A percentile compares a stretch with the other conserved stretches of the same genome.
Evolutionary conservation across 257 asterid genomes (phyloP).

Genomic region (Jacaranda copaia): DNA sequence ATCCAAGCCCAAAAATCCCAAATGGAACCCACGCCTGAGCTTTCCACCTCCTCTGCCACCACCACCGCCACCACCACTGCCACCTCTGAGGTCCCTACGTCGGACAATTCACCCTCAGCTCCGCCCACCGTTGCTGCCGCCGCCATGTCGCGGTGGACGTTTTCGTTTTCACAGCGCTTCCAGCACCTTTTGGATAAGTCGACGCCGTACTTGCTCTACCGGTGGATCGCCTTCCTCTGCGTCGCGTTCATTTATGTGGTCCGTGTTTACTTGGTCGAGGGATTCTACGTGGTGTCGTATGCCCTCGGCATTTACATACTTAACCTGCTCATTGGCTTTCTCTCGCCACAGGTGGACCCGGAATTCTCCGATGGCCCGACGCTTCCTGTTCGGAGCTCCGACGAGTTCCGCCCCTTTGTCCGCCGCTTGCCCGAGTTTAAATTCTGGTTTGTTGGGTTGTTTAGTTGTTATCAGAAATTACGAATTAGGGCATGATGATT

Average conservation of each 20-base stretch:
- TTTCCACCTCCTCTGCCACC: constrained; percentile 27
- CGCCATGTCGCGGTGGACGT: constrained; percentile 37
- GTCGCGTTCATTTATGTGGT: constrained; percentile 54
- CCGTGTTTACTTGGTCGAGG: constrained; percentile 58
- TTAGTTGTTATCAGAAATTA: neutral
- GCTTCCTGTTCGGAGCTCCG: constrained; percentile 57
- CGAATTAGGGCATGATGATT: constrained; percentile 31
- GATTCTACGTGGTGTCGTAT: constrained; percentile 70
- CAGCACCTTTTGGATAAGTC: constrained; percentile 67
- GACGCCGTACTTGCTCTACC: constrained; percentile 55
- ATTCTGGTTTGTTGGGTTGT: constrained; percentile 54
- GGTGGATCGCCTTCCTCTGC: constrained; percentile 66
- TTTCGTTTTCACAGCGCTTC: constrained; percentile 48
- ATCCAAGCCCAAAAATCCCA: neutral
- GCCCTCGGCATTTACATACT: constrained; percentile 66
- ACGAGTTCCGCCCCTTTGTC: constrained; percentile 73
- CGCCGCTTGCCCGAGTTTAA: constrained; percentile 68
- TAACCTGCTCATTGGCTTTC: constrained; percentile 57
- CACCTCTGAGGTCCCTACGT: constrained; percentile 15
- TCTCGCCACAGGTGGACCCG: constrained; percentile 70
- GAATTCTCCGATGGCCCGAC: constrained; percentile 47
- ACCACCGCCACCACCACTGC: constrained; percentile 15
- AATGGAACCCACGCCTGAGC: constrained; percentile 46
- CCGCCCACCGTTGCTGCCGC: constrained; percentile 27
- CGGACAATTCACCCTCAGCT: constrained; percentile 32